Conservation (phyloP, 2,329 filamentous ascomycete genomes). For the Monosporascus ibericus region DNA sequence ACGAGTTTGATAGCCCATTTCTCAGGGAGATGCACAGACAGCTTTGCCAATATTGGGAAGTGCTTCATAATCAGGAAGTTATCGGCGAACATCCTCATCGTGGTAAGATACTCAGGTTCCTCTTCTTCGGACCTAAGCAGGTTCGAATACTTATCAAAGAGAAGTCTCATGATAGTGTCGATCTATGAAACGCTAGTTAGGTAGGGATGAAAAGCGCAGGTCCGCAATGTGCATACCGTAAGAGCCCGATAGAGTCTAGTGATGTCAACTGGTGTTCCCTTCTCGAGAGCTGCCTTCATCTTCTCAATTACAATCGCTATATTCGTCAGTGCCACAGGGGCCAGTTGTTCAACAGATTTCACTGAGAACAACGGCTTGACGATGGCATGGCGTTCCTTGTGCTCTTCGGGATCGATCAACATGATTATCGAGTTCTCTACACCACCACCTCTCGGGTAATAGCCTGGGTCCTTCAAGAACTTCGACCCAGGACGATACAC, state of each 20-base stretch:
- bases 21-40: conserved; percentile 4
- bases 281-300: conserved; percentile 2
- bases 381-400: conserved; percentile 2
- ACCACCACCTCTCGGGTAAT: conserved; percentile 7
- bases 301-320: conserved; percentile 4
- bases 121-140: conserved; percentile 3
- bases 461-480: conserved; percentile 7
- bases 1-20: conserved; percentile 3
- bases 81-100: conserved; percentile 9
- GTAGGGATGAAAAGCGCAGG: not conserved
- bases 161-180: conserved; percentile 9
- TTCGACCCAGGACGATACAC: conserved; percentile 6
- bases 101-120: conserved; percentile 5
- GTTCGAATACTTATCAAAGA: conserved; percentile 6
- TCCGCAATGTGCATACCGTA: conserved; percentile 1
- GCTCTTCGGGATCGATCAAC: conserved; percentile 5
- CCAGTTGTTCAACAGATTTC: conserved; percentile 6
- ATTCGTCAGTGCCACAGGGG: conserved; percentile 1
- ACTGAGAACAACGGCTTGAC: conserved; percentile 7
- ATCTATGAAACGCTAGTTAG: conserved; percentile 1
- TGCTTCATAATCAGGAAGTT: conserved; percentile 9
- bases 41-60: conserved; percentile 4
- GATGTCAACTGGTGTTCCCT: conserved; percentile 7
- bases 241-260: conserved; percentile 7
- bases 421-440: conserved; percentile 8